Conservation (phyloP, 2,329 filamentous ascomycete species). For the Exophiala calicioides region DNA sequence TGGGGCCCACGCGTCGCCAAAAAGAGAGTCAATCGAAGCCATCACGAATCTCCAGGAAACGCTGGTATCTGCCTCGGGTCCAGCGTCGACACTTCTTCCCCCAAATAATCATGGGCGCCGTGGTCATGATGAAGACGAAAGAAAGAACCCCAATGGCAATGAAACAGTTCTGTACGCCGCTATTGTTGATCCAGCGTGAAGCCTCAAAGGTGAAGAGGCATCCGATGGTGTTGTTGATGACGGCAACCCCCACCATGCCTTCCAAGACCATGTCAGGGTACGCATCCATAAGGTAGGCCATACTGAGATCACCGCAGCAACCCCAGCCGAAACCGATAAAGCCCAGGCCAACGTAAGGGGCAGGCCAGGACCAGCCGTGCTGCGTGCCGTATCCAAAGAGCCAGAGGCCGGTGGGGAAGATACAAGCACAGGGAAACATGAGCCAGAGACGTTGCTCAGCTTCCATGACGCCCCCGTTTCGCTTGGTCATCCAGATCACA, state of each 20-base stretch:
- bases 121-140: constrained; percentile 54
- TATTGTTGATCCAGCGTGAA: constrained; percentile 52
- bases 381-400: constrained; percentile 56
- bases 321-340: constrained; percentile 63
- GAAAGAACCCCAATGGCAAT: constrained; percentile 55
- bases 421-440: constrained; percentile 51
- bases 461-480: constrained; percentile 57
- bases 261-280: constrained; percentile 61
- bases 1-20: constrained; percentile 1
- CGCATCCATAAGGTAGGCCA: constrained; percentile 58
- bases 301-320: constrained; percentile 58
- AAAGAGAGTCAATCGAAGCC: constrained; percentile 30
- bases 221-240: constrained; percentile 59
- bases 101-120: constrained; percentile 57
- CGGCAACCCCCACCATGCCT: constrained; percentile 60
- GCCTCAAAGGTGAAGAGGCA: constrained; percentile 58
- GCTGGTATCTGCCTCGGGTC: constrained; percentile 50
- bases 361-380: constrained; percentile 55
- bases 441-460: constrained; percentile 58
- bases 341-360: constrained; percentile 57
- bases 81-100: constrained; percentile 53
- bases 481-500: constrained; percentile 56
- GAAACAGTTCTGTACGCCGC: constrained; percentile 50
- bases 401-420: constrained; percentile 55
- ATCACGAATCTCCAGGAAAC: constrained; percentile 53